Evolutionary conservation across 1,284 basidiomycete genomes (phyloP).

Genomic region (Anthracocystis walkeri): DNA sequence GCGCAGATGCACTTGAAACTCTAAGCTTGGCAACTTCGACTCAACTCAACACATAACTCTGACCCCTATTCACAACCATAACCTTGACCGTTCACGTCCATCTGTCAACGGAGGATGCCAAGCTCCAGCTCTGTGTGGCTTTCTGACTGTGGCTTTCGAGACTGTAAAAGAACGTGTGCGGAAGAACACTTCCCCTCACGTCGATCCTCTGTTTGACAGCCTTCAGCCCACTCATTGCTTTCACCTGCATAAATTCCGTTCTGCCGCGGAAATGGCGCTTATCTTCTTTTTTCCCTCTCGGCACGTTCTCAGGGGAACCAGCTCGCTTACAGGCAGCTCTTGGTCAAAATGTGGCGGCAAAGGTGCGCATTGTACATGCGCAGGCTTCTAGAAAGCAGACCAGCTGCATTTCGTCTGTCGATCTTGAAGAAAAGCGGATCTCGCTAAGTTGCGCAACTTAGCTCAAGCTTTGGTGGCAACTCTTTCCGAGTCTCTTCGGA

Average conservation of each 20-base stretch:
- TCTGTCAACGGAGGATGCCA: no score
- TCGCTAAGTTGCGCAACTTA: no score
- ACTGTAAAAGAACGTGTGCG: slow-evolving; percentile 5
- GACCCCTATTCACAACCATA: not conserved
- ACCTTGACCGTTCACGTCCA: not conserved
- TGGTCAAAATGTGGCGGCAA: no score
- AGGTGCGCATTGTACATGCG: no score
- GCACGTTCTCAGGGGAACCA: slow-evolving; percentile 27
- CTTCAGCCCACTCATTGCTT: not conserved
- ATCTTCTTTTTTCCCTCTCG: not conserved
- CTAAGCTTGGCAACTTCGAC: no score
- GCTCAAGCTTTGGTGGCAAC: no score
- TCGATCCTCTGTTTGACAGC: slow-evolving; percentile 18
- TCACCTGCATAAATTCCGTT: not conserved
- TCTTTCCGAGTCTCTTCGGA: no score
- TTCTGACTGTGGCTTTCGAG: not conserved
- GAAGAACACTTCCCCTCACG: not conserved
- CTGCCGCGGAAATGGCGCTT: slow-evolving; percentile 1
- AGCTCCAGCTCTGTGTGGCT: no score
- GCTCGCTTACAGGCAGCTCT: slow-evolving; percentile 5
- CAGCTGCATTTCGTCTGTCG: no score
- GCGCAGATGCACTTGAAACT: no score
- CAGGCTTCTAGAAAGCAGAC: no score
- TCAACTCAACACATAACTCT: not conserved
- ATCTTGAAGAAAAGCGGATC: no score